phyloP scores from a whole-genome alignment of 345 rosid genomes.

The Pistacia integerrima region DNA sequence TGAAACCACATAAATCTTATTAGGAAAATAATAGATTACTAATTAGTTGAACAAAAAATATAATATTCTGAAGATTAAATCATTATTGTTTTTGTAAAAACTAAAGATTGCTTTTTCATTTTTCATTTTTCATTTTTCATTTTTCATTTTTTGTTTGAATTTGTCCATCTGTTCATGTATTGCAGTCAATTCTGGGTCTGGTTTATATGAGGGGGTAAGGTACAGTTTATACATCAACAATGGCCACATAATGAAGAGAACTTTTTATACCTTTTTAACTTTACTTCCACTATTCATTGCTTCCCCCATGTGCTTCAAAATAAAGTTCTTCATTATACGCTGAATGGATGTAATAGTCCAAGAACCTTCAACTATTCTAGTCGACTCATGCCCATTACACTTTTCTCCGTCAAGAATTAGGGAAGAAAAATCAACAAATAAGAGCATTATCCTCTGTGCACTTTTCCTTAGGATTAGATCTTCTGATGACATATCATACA shows the following conservation, averaged over 20 bases:
- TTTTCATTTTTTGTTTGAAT: neutral
- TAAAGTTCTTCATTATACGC: conserved; percentile 53
- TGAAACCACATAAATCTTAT: conserved; percentile 37
- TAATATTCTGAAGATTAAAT: neutral
- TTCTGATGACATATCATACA: conserved; percentile 73
- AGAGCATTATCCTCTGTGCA: conserved; percentile 67
- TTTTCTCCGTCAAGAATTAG: conserved; percentile 42
- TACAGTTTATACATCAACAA: neutral
- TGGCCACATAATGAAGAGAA: conserved; percentile 6
- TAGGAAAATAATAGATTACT: neutral
- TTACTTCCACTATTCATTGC: conserved; percentile 60
- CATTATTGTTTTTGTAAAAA: neutral
- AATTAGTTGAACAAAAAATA: neutral
- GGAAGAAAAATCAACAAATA: conserved; percentile 74
- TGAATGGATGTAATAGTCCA: conserved; percentile 64
- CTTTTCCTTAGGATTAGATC: conserved; percentile 71
- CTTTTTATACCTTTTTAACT: conserved; percentile 59
- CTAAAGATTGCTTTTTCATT: no score
- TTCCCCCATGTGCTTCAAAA: conserved; percentile 69
- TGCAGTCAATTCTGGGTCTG: neutral
- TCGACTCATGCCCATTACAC: conserved; percentile 30
- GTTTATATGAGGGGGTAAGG: neutral
- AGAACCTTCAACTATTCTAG: conserved; percentile 30
- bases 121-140: neutral
- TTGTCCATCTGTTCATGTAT: conserved; percentile 1